phyloP scores from a whole-genome alignment of 2,329 filamentous ascomycete genomes.

The Aureobasidium zeae region DNA sequence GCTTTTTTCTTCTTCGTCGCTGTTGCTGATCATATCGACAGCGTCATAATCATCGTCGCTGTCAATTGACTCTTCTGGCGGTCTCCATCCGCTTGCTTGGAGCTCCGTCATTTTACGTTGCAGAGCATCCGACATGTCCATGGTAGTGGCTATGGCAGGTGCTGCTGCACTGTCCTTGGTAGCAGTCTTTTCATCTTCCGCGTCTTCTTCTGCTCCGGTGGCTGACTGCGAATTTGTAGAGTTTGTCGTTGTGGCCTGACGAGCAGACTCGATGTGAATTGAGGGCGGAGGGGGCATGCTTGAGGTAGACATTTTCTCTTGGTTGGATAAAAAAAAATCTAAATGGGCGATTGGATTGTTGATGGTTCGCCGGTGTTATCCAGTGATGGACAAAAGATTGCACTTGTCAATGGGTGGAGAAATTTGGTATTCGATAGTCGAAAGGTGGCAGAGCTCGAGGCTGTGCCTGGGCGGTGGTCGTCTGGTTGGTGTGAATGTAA shows the following conservation, averaged over 20 bases:
- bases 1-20: slow-evolving; percentile 22
- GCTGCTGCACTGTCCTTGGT: slow-evolving; percentile 10
- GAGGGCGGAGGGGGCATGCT: slow-evolving; percentile 7
- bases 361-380: no score
- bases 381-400: no score
- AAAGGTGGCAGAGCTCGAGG: no score
- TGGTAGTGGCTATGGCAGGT: slow-evolving; percentile 9
- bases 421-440: no score
- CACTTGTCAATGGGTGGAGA: no score
- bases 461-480: slow-evolving; percentile 8
- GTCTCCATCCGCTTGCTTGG: slow-evolving; percentile 20
- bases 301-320: slow-evolving; percentile 12
- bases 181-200: slow-evolving; percentile 12
- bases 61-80: slow-evolving; percentile 19
- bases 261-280: slow-evolving; percentile 9
- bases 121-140: slow-evolving; percentile 19
- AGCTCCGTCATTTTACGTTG: slow-evolving; percentile 20
- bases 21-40: slow-evolving; percentile 26
- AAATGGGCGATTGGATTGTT: no score
- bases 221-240: slow-evolving; percentile 4
- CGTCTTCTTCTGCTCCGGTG: slow-evolving; percentile 11
- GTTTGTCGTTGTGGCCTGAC: slow-evolving; percentile 16
- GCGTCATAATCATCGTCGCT: slow-evolving; percentile 24
- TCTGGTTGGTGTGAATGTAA: slow-evolving; percentile 24
- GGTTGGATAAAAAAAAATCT: slow-evolving; percentile 4